Conservation (phyloP, 805 yeast species). For the Nakazawaea ishiwadae region DNA sequence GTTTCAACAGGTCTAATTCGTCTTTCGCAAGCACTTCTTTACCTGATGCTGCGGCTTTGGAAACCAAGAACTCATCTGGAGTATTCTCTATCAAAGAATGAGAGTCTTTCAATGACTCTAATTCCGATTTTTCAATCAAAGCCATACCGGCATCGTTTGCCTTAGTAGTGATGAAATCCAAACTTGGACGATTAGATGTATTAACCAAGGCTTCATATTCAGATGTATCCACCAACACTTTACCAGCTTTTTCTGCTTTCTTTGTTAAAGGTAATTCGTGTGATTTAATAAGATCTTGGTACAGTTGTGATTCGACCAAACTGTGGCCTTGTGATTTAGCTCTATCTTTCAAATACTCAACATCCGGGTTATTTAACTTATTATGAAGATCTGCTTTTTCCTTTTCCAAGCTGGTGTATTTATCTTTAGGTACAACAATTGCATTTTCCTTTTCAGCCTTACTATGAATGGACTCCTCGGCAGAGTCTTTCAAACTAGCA, state of each 20-base stretch:
- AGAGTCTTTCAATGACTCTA: background rate
- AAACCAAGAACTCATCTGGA: background rate
- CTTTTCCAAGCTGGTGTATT: slow-evolving; percentile 11
- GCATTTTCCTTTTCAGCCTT: slow-evolving; percentile 17
- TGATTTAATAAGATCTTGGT: background rate
- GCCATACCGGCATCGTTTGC: background rate
- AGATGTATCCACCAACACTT: background rate
- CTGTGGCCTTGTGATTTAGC: background rate
- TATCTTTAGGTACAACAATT: slow-evolving; percentile 15
- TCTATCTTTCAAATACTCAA: slow-evolving; percentile 5
- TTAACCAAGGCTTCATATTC: background rate
- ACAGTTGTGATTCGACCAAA: background rate
- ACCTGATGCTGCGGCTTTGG: background rate
- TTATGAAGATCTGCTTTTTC: background rate
- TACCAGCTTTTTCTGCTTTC: background rate
- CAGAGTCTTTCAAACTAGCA: slow-evolving; percentile 17
- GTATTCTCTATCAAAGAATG: background rate
- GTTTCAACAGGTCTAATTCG: background rate
- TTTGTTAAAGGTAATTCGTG: background rate
- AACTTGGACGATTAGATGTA: slow-evolving; percentile 9
- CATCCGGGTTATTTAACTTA: background rate
- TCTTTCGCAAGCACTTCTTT: background rate
- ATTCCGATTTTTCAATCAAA: background rate
- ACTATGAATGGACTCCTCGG: slow-evolving; percentile 27
- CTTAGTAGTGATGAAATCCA: slow-evolving; percentile 13